These are phyloP conservation scores for Ophiostoma perfectum DNA, from an alignment of 2,329 filamentous ascomycete genomes.

Conservation along the genomic window DNA sequence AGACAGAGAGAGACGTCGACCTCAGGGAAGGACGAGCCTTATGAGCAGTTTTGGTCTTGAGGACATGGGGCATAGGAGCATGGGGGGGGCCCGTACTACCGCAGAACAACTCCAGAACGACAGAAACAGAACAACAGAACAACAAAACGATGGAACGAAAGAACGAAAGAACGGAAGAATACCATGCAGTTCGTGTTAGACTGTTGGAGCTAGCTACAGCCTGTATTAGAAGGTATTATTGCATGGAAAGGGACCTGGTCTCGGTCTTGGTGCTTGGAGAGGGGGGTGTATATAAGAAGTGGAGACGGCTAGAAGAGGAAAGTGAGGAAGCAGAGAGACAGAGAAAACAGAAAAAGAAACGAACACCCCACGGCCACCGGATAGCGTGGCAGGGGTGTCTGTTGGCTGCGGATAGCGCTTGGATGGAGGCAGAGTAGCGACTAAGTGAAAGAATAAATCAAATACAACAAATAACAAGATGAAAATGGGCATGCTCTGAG, in stretches of 20 bases:
- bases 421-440: not conserved
- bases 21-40: not conserved
- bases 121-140: not conserved
- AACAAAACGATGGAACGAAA: not conserved
- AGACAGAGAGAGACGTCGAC: too few species aligned
- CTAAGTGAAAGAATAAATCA: not conserved
- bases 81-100: too few species aligned
- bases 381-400: slow-evolving; percentile 5
- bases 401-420: not conserved
- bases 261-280: not conserved
- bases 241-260: not conserved
- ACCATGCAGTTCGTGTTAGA: not conserved
- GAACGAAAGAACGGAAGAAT: not conserved
- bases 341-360: slow-evolving; percentile 5
- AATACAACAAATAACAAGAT: too few species aligned
- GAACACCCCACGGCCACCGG: slow-evolving; percentile 3
- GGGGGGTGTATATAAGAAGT: slow-evolving; percentile 2
- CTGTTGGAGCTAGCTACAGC: not conserved
- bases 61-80: too few species aligned
- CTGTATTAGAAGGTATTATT: slow-evolving; percentile 3
- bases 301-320: not conserved
- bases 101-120: not conserved
- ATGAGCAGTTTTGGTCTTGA: not conserved
- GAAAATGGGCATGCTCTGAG: too few species aligned
- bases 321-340: not conserved